Evolutionary conservation across 2,329 filamentous ascomycete species (phyloP), one percentile per base, ranked within the genome.

Genomic region (Sporothrix inflata): DNA sequence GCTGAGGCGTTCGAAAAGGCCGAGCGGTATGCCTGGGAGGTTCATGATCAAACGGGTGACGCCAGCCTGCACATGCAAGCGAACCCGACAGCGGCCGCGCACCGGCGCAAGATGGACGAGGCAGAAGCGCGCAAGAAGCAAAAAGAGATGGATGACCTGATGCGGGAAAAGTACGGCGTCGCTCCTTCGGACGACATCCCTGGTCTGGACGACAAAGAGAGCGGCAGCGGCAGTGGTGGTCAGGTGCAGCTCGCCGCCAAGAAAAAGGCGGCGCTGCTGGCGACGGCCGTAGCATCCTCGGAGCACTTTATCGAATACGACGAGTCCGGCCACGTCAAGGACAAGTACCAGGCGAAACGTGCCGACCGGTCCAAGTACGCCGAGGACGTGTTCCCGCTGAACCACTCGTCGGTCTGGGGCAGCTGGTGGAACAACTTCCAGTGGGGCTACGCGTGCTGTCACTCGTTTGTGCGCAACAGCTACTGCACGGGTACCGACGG

Each of bases 381-480:
- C 4, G 96, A 99, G 79, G 94, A 99, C 78, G 86, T 98, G 0
- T 84, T 92, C 70, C 88, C 92, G 80, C 95, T 97, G 84, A 99
- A 99, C 78, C 96, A 99, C 82, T 94, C 89, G 3, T 91, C 92
- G 0, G 91, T 97, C 3, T 99, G 94, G 93, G 96, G 96, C 66
- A 97, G 94, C 78, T 99, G 96, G 96, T 99, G 96, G 96, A 89
- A 90, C 70, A 90, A 93, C 78, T 98, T 98, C 83, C 88, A 91
- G 81, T 99, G 96, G 96, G 96, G 96, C 1, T 99, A 97, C 81
- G 88, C 92, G 27, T 99, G 96, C 81, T 99, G 96, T 84, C 94
- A 97, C 80, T 97, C 94, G 0, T 91, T 90, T 27, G 89, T 97
- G 74, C 98, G 97, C 83, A 98, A 99, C 82, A 97, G 94, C 78